Conservation (phyloP, 345 rosid species). For the Pistacia vera region DNA sequence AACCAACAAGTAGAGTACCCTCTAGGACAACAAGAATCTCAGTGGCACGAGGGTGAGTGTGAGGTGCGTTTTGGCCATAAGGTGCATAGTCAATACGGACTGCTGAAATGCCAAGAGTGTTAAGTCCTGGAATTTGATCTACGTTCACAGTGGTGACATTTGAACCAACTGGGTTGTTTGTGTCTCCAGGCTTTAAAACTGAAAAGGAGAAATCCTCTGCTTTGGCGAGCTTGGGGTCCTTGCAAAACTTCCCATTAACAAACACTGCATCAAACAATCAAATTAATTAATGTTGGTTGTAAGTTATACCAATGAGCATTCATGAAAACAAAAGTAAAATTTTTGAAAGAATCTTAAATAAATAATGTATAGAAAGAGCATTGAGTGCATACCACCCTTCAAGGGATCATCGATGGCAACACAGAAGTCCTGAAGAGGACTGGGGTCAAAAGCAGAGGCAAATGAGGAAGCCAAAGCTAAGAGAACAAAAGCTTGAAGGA, state of each 20-base stretch:
- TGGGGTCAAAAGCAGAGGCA: too few relatives aligned
- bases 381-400: too few relatives aligned
- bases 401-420: too few relatives aligned
- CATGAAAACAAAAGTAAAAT: neutral
- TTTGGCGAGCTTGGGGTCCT: conserved; percentile 17
- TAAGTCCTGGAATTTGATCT: conserved; percentile 35
- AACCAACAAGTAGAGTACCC: conserved; percentile 42
- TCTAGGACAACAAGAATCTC: conserved; percentile 41
- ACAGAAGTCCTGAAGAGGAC: too few relatives aligned
- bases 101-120: conserved; percentile 40
- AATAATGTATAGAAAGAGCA: too few relatives aligned
- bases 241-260: conserved; percentile 29
- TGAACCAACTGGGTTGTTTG: conserved; percentile 16
- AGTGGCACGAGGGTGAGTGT: conserved; percentile 44
- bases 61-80: conserved; percentile 44
- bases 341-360: too few relatives aligned
- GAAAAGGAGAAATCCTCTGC: conserved; percentile 31
- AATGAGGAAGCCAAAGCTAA: conserved; percentile 14
- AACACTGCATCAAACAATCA: conserved; percentile 8
- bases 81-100: conserved; percentile 26
- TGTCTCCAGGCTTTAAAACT: conserved; percentile 29
- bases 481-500: conserved; percentile 6
- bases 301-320: neutral
- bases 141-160: conserved; percentile 27
- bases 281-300: too few relatives aligned